These are phyloP conservation scores for Coemansia sp. DNA, from an alignment of 192 early-diverging fungal species.

Conservation along the genomic window DNA sequence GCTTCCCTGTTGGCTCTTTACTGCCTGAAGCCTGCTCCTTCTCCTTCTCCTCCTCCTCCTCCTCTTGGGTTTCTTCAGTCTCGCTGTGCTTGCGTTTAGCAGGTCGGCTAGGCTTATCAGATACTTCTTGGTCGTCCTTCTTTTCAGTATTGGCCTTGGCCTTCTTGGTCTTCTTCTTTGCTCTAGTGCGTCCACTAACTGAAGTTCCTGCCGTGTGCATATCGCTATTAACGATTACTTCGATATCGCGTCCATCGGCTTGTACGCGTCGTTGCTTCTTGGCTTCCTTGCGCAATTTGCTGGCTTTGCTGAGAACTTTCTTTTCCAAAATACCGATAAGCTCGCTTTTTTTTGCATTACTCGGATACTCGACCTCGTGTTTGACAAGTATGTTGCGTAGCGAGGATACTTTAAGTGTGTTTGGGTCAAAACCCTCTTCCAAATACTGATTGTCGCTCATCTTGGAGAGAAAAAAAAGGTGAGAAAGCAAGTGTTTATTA, in stretches of 20 bases:
- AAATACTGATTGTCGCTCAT: slow-evolving; percentile 39
- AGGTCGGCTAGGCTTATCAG: slow-evolving; percentile 6
- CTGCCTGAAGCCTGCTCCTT: no score
- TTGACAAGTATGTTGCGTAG: slow-evolving; percentile 43
- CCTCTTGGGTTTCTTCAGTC: slow-evolving; percentile 6
- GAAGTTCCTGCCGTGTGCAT: slow-evolving; percentile 3
- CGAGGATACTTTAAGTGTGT: slow-evolving; percentile 34
- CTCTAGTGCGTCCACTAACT: background rate
- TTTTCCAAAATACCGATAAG: slow-evolving; percentile 26
- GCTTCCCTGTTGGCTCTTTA: background rate
- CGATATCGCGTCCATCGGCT: slow-evolving; percentile 40
- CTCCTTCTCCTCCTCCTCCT: background rate
- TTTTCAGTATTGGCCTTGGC: background rate
- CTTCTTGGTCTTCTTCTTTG: slow-evolving; percentile 7
- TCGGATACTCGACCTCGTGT: slow-evolving; percentile 41
- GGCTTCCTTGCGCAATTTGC: slow-evolving; percentile 45
- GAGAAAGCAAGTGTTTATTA: background rate
- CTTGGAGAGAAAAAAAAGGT: slow-evolving; percentile 2
- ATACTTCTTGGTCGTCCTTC: background rate
- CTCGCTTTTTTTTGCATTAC: slow-evolving; percentile 48
- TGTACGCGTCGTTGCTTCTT: slow-evolving; percentile 20
- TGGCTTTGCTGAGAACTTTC: slow-evolving; percentile 19
- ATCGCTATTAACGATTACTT: slow-evolving; percentile 17
- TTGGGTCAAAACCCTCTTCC: slow-evolving; percentile 47
- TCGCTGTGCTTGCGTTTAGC: slow-evolving; percentile 51